Percentiles rank a stretch among this genome's conserved stretches.
Evolutionary conservation across 768 basidiomycete species (phyloP).

Genomic region (Chalciporus piperatus): DNA sequence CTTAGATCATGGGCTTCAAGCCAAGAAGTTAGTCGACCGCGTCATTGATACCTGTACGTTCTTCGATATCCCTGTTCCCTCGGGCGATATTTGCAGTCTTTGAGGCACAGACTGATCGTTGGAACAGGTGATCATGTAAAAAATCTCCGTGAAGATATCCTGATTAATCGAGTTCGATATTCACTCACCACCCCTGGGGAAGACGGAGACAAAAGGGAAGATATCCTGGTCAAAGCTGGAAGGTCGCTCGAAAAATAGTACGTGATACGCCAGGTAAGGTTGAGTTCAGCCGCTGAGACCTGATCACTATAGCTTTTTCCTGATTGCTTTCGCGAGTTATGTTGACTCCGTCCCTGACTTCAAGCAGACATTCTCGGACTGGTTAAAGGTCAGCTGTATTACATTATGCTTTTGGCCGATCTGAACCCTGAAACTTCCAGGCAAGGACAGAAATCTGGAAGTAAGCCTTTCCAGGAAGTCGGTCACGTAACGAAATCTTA

Average conservation of each 20-base stretch:
- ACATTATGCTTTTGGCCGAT: neutral
- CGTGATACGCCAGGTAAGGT: slow-evolving; percentile 24
- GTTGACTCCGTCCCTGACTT: slow-evolving; percentile 67
- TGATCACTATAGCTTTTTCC: slow-evolving; percentile 69
- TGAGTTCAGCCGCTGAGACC: neutral
- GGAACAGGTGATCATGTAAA: slow-evolving; percentile 81
- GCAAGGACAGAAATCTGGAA: slow-evolving; percentile 90
- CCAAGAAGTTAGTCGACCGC: slow-evolving; percentile 88
- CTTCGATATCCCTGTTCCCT: neutral
- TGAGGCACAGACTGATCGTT: slow-evolving; percentile 9
- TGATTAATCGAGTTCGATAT: slow-evolving; percentile 80
- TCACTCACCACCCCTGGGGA: slow-evolving; percentile 76
- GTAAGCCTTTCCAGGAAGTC: slow-evolving; percentile 42
- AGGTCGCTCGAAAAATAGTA: slow-evolving; percentile 89
- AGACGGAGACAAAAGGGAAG: slow-evolving; percentile 48
- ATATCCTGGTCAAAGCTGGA: slow-evolving; percentile 60
- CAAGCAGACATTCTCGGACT: slow-evolving; percentile 73
- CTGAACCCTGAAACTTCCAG: slow-evolving; percentile 30
- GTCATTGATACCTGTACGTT: slow-evolving; percentile 72
- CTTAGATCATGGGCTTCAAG: slow-evolving; percentile 78
- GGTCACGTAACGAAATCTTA: neutral
- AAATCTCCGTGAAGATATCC: slow-evolving; percentile 87
- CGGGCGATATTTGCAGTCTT: neutral
- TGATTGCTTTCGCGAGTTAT: slow-evolving; percentile 90
- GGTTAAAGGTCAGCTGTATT: slow-evolving; percentile 63